A percentile compares a stretch with the other conserved stretches of the same genome.
Conservation (phyloP, 495 filamentous ascomycete species). For the Apodospora peruviana region DNA sequence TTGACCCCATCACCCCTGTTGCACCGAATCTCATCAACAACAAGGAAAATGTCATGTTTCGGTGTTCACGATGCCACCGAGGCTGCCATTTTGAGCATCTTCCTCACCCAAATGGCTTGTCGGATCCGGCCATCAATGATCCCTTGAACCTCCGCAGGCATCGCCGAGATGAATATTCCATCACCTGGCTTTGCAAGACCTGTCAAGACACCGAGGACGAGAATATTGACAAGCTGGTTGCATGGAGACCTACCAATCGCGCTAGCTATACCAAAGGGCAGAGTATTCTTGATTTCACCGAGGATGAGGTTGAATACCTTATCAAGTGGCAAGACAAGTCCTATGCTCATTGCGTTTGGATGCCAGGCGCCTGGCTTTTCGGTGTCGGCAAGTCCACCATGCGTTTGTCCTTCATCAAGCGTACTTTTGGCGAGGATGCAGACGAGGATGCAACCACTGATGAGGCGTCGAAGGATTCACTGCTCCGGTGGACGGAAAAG, state of each 20-base stretch:
- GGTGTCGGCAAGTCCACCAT: constrained; percentile 59
- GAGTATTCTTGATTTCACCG: constrained; percentile 45
- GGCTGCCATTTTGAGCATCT: constrained; percentile 81
- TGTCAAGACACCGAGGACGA: constrained; percentile 51
- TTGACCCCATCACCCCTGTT: constrained; percentile 67
- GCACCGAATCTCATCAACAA: constrained; percentile 65
- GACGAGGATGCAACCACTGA: constrained; percentile 12
- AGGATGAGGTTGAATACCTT: constrained; percentile 78
- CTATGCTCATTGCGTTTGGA: constrained; percentile 76
- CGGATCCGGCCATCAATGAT: constrained; percentile 34
- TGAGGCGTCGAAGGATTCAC: constrained; percentile 25
- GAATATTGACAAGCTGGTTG: constrained; percentile 68
- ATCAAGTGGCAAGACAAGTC: constrained; percentile 80
- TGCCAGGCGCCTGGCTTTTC: constrained; percentile 83
- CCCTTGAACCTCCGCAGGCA: constrained; percentile 30
- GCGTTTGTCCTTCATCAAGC: constrained; percentile 69
- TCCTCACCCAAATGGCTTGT: constrained; percentile 36
- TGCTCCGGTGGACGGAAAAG: constrained; percentile 63
- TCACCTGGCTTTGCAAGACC: constrained; percentile 68
- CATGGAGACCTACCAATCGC: constrained; percentile 70
- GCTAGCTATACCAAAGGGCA: constrained; percentile 43
- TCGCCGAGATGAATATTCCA: constrained; percentile 51
- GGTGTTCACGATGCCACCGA: constrained; percentile 71
- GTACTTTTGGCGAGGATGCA: constrained; percentile 45
- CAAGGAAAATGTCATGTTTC: constrained; percentile 68